phyloP scores from a whole-genome alignment of 306 rosid genomes.

The Rubus idaeus region DNA sequence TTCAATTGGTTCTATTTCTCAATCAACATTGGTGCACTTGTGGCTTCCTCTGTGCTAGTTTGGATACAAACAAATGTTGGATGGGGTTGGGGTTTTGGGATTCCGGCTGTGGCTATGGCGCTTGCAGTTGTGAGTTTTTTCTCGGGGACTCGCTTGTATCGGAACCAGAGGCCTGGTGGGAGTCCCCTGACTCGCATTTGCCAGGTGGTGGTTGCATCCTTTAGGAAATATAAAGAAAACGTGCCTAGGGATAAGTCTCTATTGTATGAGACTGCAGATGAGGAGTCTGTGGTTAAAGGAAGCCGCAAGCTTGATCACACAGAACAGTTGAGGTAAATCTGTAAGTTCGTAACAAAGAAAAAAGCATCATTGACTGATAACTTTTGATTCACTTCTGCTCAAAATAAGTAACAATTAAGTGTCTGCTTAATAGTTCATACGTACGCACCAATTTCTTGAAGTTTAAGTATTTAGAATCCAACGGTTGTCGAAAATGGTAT shows the following conservation, averaged over 20 bases:
- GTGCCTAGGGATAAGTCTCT: conserved; percentile 24
- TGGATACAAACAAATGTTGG: conserved; percentile 33
- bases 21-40: conserved; percentile 25
- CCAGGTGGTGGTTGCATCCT: conserved; percentile 29
- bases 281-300: conserved; percentile 23
- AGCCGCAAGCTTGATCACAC: conserved; percentile 30
- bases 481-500: too few species aligned
- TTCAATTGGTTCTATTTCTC: conserved; percentile 30
- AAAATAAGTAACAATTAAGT: too few species aligned
- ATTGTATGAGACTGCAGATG: conserved; percentile 22
- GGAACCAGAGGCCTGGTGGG: conserved; percentile 28
- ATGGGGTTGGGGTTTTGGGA: conserved; percentile 31
- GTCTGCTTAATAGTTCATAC: too few species aligned
- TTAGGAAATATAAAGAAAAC: conserved; percentile 5
- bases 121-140: conserved; percentile 30
- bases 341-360: background rate
- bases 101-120: conserved; percentile 31
- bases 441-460: too few species aligned
- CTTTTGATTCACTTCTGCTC: background rate
- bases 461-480: too few species aligned
- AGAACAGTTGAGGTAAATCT: conserved; percentile 19
- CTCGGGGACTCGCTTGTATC: conserved; percentile 20
- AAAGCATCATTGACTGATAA: background rate
- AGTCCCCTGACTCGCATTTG: conserved; percentile 30
- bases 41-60: conserved; percentile 31